Percentiles rank a stretch among this genome's conserved stretches.
Evolutionary conservation across 768 basidiomycete species (phyloP).

Genomic region (Cystobasidium ongulense): DNA sequence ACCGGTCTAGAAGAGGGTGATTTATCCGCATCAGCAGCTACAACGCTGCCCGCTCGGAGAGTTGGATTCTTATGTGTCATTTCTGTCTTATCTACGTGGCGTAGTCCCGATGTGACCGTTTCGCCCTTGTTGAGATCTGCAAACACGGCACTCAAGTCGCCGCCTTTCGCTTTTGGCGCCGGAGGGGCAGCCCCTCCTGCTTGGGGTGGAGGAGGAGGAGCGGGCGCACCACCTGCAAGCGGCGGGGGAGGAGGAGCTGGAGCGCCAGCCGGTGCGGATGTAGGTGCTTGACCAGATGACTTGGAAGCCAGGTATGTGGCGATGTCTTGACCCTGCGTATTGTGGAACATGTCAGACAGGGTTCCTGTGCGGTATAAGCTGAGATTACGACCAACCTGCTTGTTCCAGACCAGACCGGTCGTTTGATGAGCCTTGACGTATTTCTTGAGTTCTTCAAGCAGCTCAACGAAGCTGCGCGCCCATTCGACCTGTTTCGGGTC

Average conservation of each 20-base stretch:
- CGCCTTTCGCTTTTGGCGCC: slow-evolving; percentile 46
- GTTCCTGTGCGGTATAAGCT: neutral
- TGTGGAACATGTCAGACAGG: neutral
- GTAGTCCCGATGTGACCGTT: slow-evolving; percentile 77
- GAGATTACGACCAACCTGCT: slow-evolving; percentile 52
- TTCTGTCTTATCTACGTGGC: slow-evolving; percentile 89
- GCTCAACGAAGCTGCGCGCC: slow-evolving; percentile 61
- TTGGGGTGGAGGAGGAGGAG: slow-evolving; percentile 50
- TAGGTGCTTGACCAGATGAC: slow-evolving; percentile 11
- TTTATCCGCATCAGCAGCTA: slow-evolving; percentile 44
- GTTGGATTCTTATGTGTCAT: slow-evolving; percentile 99
- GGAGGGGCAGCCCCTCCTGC: slow-evolving; percentile 41
- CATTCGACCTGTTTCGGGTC: slow-evolving; percentile 81
- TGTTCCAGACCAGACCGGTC: slow-evolving; percentile 81
- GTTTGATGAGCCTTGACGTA: slow-evolving; percentile 80
- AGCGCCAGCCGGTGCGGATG: slow-evolving; percentile 36
- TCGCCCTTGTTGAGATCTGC: slow-evolving; percentile 83
- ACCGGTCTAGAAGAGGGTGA: slow-evolving; percentile 21
- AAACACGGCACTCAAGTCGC: slow-evolving; percentile 59
- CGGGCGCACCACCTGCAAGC: slow-evolving; percentile 46
- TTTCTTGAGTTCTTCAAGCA: slow-evolving; percentile 69
- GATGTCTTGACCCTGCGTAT: slow-evolving; percentile 40
- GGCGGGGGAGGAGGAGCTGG: slow-evolving; percentile 46
- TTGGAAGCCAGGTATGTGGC: slow-evolving; percentile 39
- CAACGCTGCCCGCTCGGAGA: slow-evolving; percentile 56